phyloP scores from a whole-genome alignment of 2,329 filamentous ascomycete genomes.

The Cercospora citrullina region DNA sequence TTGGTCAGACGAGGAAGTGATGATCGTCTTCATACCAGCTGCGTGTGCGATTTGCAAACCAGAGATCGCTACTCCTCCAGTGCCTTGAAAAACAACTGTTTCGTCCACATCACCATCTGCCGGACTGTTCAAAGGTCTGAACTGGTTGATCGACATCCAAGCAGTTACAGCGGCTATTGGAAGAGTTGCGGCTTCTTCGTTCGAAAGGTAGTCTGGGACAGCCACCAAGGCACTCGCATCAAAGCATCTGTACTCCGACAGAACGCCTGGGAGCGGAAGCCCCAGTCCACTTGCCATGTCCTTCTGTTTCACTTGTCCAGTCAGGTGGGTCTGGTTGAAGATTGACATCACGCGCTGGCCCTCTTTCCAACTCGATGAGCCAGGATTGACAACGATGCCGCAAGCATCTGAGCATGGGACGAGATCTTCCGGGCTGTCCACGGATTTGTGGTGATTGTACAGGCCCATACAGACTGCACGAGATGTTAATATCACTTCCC shows the following conservation, averaged over 20 bases:
- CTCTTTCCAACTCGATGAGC: conserved; percentile 51
- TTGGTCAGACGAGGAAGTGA: conserved; percentile 58
- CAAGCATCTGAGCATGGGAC: conserved; percentile 72
- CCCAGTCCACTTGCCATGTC: conserved; percentile 62
- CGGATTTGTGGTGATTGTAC: conserved; percentile 65
- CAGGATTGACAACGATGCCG: conserved; percentile 58
- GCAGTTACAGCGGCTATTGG: conserved; percentile 64
- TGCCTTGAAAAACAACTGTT: conserved; percentile 45
- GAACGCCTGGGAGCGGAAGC: conserved; percentile 58
- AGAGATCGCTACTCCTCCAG: conserved; percentile 47
- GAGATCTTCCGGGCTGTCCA: conserved; percentile 47
- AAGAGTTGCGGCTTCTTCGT: conserved; percentile 61
- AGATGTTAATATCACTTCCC: not conserved
- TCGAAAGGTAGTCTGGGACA: conserved; percentile 57
- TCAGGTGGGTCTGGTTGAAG: conserved; percentile 59
- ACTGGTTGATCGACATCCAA: conserved; percentile 66
- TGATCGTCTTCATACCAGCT: conserved; percentile 53
- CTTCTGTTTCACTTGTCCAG: conserved; percentile 59
- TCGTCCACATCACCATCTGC: conserved; percentile 43
- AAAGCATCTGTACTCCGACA: conserved; percentile 63
- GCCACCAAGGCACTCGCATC: conserved; percentile 57
- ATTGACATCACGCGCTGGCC: conserved; percentile 68
- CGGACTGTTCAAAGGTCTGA: conserved; percentile 55
- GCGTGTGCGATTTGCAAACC: conserved; percentile 46
- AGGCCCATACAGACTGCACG: conserved; percentile 61